Base-by-base conservation (phyloP, 148 eudicot species). In the Spergularia bocconei region DNA sequence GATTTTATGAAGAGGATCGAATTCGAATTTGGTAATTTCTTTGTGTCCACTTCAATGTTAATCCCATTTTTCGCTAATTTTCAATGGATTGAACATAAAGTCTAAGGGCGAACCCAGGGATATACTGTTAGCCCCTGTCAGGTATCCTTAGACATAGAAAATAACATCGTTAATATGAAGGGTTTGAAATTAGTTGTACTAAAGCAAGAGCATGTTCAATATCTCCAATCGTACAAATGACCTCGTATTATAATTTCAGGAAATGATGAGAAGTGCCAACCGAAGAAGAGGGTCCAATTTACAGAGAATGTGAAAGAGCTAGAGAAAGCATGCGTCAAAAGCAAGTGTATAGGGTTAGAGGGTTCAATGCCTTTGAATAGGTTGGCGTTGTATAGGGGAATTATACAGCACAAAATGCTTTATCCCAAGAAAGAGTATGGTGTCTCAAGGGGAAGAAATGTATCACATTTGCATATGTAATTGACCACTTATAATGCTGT, bases 1-100 rank as follows among this genome's bases (percentile, higher is more conserved):
- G 79, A 88, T 44, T 92, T 90, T 81, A 92, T 92, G 92, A 82
- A 85, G 79, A 80, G 78, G 66, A 87, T 92, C 39, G 95, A 88
- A 73, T 82, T 78, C 51, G 92, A 92, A 80, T 63, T 90, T 25
- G 88, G 91, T 85, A 87, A 29, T 29, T 29, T 29, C 36, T 29
- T 29, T 29, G 2, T 29, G 33, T 29, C 33, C 2, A 29, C 33
- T 29, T 29, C 4, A 29, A 29, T 29, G 36, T 29, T 29, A 29
- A 29, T 29, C 36, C 36, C 36, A 29, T 29, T 29, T 29, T 29
- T 29, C 4, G 36, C 36, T 29, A 29, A 29, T 29, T 29, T 2
- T 29, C 36, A 29, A 29, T 29, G 36, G 4, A 29, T 3, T 29
- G 36, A 29, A 29, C 36, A 29, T 29, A 2, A 29, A 29, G 4